phyloP scores from a whole-genome alignment of 1,284 basidiomycete species.

The Boletellus sp. region DNA sequence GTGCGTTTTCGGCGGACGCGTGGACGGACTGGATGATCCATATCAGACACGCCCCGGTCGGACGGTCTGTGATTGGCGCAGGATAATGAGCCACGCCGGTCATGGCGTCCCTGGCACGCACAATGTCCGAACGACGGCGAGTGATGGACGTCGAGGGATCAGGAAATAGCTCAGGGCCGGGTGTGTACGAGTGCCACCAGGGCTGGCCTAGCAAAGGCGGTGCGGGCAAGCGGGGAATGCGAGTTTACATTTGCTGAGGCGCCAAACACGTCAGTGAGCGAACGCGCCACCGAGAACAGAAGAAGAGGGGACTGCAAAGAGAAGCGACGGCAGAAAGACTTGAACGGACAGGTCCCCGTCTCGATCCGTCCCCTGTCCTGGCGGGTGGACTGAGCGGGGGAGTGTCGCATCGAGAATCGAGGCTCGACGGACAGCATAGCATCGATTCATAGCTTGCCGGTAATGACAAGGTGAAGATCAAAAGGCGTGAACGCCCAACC shows the following conservation, averaged over 20 bases:
- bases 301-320: neutral
- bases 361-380: slow-evolving; percentile 9
- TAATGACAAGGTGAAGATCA: slow-evolving; percentile 29
- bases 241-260: slow-evolving; percentile 6
- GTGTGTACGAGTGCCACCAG: neutral
- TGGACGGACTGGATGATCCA: neutral
- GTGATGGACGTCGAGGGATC: neutral
- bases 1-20: too few relatives aligned
- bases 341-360: slow-evolving; percentile 18
- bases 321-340: slow-evolving; percentile 10
- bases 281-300: slow-evolving; percentile 2
- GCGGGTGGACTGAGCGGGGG: too few relatives aligned
- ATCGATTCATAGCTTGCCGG: slow-evolving; percentile 6
- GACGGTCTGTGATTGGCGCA: neutral
- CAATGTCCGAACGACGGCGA: slow-evolving; percentile 4
- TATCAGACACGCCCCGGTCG: neutral
- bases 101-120: neutral
- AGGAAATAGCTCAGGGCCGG: neutral
- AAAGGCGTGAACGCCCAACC: slow-evolving; percentile 10
- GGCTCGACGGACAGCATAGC: neutral
- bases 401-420: slow-evolving; percentile 7
- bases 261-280: slow-evolving; percentile 13
- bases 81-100: neutral
- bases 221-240: slow-evolving; percentile 10
- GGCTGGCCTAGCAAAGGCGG: neutral